Base-by-base conservation (phyloP, 2,329 filamentous ascomycete genomes). In the Escovopsis weberi region DNA sequence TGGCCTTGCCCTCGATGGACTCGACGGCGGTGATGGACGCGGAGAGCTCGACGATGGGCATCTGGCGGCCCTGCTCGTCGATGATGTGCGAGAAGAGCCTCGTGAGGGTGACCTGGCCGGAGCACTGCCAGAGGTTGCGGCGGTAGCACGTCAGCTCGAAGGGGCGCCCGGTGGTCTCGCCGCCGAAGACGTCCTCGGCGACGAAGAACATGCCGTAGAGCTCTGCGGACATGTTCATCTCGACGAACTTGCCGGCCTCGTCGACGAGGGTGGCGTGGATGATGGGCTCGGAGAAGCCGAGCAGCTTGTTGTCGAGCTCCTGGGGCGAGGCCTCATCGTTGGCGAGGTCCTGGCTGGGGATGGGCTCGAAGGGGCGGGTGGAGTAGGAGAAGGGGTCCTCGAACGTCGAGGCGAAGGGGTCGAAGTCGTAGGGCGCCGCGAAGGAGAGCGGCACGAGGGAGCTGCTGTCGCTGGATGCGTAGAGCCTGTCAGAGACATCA, bases 81-180 rank as follows among this genome's bases (percentile, higher is more conserved):
- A 75, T 58, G 55, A 87, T 71, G 46, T 84, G 76, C 39, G 85
- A 72, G 35, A 80, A 75, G 39, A 81, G 73, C 19, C 75, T 65
- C n/a, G 87, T 85, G 37, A 95, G 62, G 0, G 78, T 86, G 43
- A 96, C 75, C 41, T 83, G 84, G 33, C 89, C 89, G 0, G 86
- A 89, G 51, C 94, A 93, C 63, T 95, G 88, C 70, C 94, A 96
- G 38, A 96, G 69, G 55, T 96, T 96, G 40, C 89, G 77, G 37
- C 89, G 80, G 59, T 96, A 96, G 69, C 89, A 96, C 0, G 89
- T 96, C 58, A 96, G 65, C 63, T 96, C 89, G 40, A 82, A 72
- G 0, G 81, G 80, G 5, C 78, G 65, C 8, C 69, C 70, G 3
- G 64, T 59, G 38, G 63, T 68, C 40, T 76, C 66, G 63, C 75